Percentiles rank a stretch among this genome's conserved stretches.
Evolutionary conservation across 2,329 filamentous ascomycete genomes (phyloP).

Genomic region (Helicocarpus griseus): DNA sequence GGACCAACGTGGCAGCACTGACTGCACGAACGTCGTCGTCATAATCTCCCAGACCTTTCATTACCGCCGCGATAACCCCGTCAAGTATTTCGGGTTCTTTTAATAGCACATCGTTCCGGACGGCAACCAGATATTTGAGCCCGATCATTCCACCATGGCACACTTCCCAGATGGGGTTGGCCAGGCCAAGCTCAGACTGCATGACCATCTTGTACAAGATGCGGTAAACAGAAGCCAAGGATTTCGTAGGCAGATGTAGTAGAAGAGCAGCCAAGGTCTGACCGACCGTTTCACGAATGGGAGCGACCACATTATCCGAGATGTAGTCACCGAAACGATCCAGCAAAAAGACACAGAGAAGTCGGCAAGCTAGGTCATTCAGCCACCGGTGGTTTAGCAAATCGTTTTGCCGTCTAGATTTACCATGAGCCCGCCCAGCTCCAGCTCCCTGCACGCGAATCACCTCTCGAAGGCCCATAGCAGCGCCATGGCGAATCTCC

Average conservation of each 20-base stretch:
- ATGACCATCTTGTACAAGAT: conserved; percentile 85
- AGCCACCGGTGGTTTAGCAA: conserved; percentile 74
- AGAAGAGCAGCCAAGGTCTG: conserved; percentile 86
- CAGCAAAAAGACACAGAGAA: conserved; percentile 93
- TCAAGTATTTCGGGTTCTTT: conserved; percentile 80
- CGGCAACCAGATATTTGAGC: conserved; percentile 85
- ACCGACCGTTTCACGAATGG: conserved; percentile 88
- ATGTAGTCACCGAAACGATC: conserved; percentile 97
- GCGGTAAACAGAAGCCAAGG: conserved; percentile 74
- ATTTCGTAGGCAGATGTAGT: conserved; percentile 67
- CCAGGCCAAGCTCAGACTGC: conserved; percentile 68
- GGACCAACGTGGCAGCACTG: conserved; percentile 92
- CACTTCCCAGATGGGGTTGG: conserved; percentile 77
- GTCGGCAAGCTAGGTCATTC: conserved; percentile 85
- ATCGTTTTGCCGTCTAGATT: conserved; percentile 65
- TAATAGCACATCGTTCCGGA: conserved; percentile 83
- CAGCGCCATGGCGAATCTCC: conserved; percentile 93
- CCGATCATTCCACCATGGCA: conserved; percentile 98
- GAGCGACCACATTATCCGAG: conserved; percentile 91
- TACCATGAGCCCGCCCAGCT: conserved; percentile 67
- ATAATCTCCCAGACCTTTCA: conserved; percentile 81
- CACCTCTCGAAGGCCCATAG: conserved; percentile 87
- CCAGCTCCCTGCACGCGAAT: conserved; percentile 83
- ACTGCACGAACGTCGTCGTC: conserved; percentile 96
- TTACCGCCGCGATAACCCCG: conserved; percentile 82